These are phyloP conservation scores for Sclerotinia nivalis DNA, from an alignment of 2,329 filamentous ascomycete genomes.

Conservation along the genomic window DNA sequence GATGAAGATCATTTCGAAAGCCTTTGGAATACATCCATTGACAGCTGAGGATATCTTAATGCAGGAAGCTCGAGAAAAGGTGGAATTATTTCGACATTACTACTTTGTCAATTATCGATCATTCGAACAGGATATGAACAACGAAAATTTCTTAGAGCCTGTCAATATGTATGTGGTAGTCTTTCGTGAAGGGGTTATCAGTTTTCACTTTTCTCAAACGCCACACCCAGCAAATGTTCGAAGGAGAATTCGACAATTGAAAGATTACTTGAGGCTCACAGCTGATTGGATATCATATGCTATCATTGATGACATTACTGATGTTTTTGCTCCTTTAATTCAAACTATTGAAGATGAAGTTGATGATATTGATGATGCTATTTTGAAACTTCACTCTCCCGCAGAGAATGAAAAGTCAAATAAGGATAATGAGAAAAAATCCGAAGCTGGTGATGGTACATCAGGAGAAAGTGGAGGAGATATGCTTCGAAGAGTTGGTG, in stretches of 20 bases:
- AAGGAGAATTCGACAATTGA: slow-evolving; percentile 85
- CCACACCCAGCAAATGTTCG: slow-evolving; percentile 96
- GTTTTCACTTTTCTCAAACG: slow-evolving; percentile 95
- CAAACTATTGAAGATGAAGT: slow-evolving; percentile 94
- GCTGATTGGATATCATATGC: slow-evolving; percentile 99
- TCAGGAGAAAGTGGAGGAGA: slow-evolving; percentile 59
- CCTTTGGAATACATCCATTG: slow-evolving; percentile 93
- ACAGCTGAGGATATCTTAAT: slow-evolving; percentile 97
- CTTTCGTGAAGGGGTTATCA: slow-evolving; percentile 91
- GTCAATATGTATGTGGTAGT: slow-evolving; percentile 98
- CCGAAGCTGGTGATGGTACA: slow-evolving; percentile 45
- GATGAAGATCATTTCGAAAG: slow-evolving; percentile 90
- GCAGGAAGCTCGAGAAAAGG: slow-evolving; percentile 96
- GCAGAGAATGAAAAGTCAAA: slow-evolving; percentile 46
- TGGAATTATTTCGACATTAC: slow-evolving; percentile 95
- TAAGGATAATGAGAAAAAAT: slow-evolving; percentile 49
- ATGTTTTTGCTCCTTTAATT: slow-evolving; percentile 91
- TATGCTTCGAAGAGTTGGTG: slow-evolving; percentile 89
- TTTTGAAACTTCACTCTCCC: slow-evolving; percentile 75
- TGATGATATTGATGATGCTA: slow-evolving; percentile 92
- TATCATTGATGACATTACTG: slow-evolving; percentile 97
- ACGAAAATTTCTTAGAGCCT: slow-evolving; percentile 87
- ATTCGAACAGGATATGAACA: slow-evolving; percentile 91
- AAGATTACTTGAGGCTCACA: slow-evolving; percentile 88
- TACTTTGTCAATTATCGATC: slow-evolving; percentile 99